Percentiles rank a stretch among this genome's conserved stretches.
phyloP scores from a whole-genome alignment of 805 yeast genomes.

The Priceomyces castillae region DNA sequence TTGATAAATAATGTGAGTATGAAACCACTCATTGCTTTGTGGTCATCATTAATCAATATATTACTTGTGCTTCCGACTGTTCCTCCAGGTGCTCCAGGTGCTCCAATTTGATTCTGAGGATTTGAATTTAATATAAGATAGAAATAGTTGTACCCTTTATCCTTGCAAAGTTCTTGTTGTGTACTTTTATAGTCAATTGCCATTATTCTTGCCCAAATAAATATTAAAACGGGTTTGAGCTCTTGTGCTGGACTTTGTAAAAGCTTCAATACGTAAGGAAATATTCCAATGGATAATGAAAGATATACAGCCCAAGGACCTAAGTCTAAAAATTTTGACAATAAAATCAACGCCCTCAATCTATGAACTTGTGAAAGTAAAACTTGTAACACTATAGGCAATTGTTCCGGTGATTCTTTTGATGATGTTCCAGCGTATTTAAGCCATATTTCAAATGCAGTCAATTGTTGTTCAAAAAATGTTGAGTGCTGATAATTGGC shows the following conservation, averaged over 20 bases:
- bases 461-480: slow-evolving; percentile 91
- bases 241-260: slow-evolving; percentile 95
- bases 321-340: slow-evolving; percentile 83
- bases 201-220: slow-evolving; percentile 97
- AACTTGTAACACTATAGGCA: slow-evolving; percentile 92
- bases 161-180: slow-evolving; percentile 89
- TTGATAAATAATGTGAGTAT: slow-evolving; percentile 81
- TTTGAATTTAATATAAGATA: slow-evolving; percentile 64
- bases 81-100: slow-evolving; percentile 31
- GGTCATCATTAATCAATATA: slow-evolving; percentile 65
- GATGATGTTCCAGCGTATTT: slow-evolving; percentile 79
- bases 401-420: slow-evolving; percentile 87
- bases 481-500: slow-evolving; percentile 81
- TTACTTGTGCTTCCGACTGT: slow-evolving; percentile 16
- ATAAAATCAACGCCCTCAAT: slow-evolving; percentile 76
- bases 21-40: slow-evolving; percentile 93
- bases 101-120: slow-evolving; percentile 28
- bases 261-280: slow-evolving; percentile 88
- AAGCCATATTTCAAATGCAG: slow-evolving; percentile 96
- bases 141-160: slow-evolving; percentile 86
- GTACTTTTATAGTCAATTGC: slow-evolving; percentile 89
- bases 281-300: slow-evolving; percentile 90
- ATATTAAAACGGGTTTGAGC: slow-evolving; percentile 87
- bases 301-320: slow-evolving; percentile 98
- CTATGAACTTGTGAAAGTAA: slow-evolving; percentile 92